Evolutionary conservation across 768 basidiomycete genomes (phyloP).

Genomic region (Trametes cubensis): DNA sequence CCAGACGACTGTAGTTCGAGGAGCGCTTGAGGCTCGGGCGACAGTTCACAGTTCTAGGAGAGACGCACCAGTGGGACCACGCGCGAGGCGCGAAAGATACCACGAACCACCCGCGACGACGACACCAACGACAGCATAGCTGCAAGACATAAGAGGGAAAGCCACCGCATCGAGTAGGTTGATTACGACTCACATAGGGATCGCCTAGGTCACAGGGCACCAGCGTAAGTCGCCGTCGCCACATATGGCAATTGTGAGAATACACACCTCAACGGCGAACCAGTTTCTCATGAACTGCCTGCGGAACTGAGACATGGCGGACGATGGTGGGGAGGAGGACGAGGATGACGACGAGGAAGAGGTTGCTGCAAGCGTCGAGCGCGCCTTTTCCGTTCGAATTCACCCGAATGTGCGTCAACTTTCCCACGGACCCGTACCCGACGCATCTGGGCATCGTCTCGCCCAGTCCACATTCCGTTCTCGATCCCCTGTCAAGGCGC

Average conservation of each 20-base stretch:
- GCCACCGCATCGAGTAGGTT: background rate
- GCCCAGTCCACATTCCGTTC: slow-evolving; percentile 9
- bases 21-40: background rate
- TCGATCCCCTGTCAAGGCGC: background rate
- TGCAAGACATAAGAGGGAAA: slow-evolving; percentile 26
- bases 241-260: slow-evolving; percentile 6
- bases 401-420: slow-evolving; percentile 16
- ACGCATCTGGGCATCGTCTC: slow-evolving; percentile 21
- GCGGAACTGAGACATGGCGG: slow-evolving; percentile 30
- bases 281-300: slow-evolving; percentile 61
- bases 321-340: background rate
- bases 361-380: background rate
- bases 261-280: slow-evolving; percentile 71
- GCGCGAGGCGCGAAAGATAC: slow-evolving; percentile 49
- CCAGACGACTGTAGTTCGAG: slow-evolving; percentile 52
- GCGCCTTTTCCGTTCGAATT: slow-evolving; percentile 20
- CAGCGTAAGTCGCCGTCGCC: background rate
- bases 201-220: slow-evolving; percentile 39
- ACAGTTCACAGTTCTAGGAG: background rate
- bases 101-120: slow-evolving; percentile 44
- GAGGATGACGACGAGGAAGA: slow-evolving; percentile 14
- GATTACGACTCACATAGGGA: slow-evolving; percentile 46
- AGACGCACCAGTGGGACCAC: slow-evolving; percentile 43
- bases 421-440: slow-evolving; percentile 26
- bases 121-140: slow-evolving; percentile 53